Evolutionary conservation across 352 stramenopile species (phyloP), one percentile per base, ranked within the genome.

Genomic region (Globisporangium lucens): DNA sequence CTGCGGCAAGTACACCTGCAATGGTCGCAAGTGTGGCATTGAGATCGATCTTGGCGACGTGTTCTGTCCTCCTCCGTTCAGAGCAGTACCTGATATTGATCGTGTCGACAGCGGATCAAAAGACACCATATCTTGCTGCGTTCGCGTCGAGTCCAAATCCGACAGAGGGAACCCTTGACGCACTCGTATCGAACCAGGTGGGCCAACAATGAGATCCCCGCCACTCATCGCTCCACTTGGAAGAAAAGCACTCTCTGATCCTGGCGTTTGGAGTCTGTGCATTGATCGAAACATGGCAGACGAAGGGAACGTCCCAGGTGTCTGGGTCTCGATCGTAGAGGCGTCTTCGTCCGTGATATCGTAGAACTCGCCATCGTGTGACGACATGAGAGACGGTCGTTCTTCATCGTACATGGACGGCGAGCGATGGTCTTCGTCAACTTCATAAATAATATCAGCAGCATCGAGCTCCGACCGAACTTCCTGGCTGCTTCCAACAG

Each of bases 1-100:
- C 24, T 93, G 85, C 6, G 89, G 85, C 8, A 96, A 72, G 64
- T 96, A 96, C 30, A 96, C 85, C 70, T 91, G 82, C 58, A 95
- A 66, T 3, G 76, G 77, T 24, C 82, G 71, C 53, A 75, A 1
- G 35, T 79, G 82, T 4, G 69, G 77, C 33, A 63, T 74, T 35
- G 84, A 72, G 10, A 67, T 66, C 53, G 88, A 85, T 20, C 74
- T 70, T 27, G 86, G 86, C 2, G 86, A 91, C 1, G 63, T 68
- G 58, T 62, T 68, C 29, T 57, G 33, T 6, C 30, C 27, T 66
- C 56, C 73, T 64, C 56, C 73, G 15, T 69, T 81, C 30, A 78
- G 29, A 22, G 67, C 15, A 30, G 72, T 77, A 10, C 76, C 76
- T 1, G 76, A 76, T 22, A 86, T 70, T n/a, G 77, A 82, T 67